Evolutionary conservation across 2,329 filamentous ascomycete species (phyloP), one percentile per base, ranked within the genome.

Genomic region (Helminthosporium solani): DNA sequence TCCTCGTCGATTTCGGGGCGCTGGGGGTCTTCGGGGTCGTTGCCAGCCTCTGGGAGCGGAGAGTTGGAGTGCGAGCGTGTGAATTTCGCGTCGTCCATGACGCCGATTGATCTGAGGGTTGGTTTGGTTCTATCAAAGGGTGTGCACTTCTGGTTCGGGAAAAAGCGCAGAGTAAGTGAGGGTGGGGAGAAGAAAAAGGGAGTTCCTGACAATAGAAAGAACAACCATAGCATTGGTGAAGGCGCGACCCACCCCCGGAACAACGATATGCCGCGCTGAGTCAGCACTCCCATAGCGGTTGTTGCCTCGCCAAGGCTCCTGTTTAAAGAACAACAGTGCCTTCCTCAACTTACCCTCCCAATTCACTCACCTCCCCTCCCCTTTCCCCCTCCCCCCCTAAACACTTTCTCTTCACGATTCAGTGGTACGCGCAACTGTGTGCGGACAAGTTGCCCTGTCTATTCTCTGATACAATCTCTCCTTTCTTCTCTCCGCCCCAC

Each of bases 1-100:
- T 78, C 77, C 57, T 78, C 74, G 33, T 78, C 75, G 28, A 76
- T 66, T 33, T 73, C 73, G 14, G 75, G 75, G 36, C 69, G 67
- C 40, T 75, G 63, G 25, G 73, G 72, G 53, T 78, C 74, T 40
- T 59, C 60, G 6, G 72, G 70, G 49, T 78, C 75, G 52, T 75
- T 62, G 59, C 73, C 74, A 57, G 70, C 75, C 60, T 77, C 72
- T 23, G 76, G 75, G 33, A 72, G 63, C 43, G 64, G 67, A 47
- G 70, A 67, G 41, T 69, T 62, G 40, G 68, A 67, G 48, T 71
- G 66, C 43, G 67, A 70, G 52, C 57, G 51, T 34, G 36, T 54
- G 62, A 73, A 68, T 56, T 72, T 62, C 39, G 73, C 68, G 59
- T 76, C 73, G 50, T 74, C 73, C 73, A 76, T 74, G 34, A 42